A percentile compares a stretch with the other conserved stretches of the same genome.
Conservation (phyloP, 495 filamentous ascomycete species). For the Collariella sp. region DNA sequence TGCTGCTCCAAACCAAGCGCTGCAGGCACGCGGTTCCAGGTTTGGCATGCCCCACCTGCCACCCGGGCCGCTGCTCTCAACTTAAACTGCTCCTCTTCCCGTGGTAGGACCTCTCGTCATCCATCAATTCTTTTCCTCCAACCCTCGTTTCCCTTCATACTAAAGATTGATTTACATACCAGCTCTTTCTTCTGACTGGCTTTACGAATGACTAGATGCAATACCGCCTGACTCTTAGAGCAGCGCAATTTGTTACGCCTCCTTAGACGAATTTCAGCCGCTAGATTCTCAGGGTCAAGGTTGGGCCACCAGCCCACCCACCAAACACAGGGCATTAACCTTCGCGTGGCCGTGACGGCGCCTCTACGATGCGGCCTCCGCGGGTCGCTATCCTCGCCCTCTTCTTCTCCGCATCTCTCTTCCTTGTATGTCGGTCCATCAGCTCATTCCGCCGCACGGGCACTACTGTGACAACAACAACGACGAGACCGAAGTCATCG, state of each 20-base stretch:
- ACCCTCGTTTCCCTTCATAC: neutral
- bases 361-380: constrained; percentile 37
- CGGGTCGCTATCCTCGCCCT: constrained; percentile 39
- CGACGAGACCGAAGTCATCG: constrained; percentile 26
- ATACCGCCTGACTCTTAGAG: constrained; percentile 9
- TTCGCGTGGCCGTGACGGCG: neutral
- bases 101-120: too few species aligned
- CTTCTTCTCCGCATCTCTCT: constrained; percentile 39
- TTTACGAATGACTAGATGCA: constrained; percentile 5
- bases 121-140: neutral
- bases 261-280: too few species aligned
- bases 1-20: neutral
- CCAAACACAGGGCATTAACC: too few species aligned
- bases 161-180: neutral
- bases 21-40: neutral
- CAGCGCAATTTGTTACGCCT: neutral
- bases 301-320: too few species aligned
- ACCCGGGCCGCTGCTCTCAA: neutral
- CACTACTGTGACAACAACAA: constrained; percentile 18
- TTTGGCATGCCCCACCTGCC: neutral
- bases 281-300: too few species aligned
- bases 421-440: constrained; percentile 40
- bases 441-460: constrained; percentile 24
- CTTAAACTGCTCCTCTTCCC: too few species aligned
- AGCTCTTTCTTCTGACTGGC: too few species aligned